Base-by-base conservation (phyloP, 2,329 filamentous ascomycete genomes). In the Metarhizium guizhouense region DNA sequence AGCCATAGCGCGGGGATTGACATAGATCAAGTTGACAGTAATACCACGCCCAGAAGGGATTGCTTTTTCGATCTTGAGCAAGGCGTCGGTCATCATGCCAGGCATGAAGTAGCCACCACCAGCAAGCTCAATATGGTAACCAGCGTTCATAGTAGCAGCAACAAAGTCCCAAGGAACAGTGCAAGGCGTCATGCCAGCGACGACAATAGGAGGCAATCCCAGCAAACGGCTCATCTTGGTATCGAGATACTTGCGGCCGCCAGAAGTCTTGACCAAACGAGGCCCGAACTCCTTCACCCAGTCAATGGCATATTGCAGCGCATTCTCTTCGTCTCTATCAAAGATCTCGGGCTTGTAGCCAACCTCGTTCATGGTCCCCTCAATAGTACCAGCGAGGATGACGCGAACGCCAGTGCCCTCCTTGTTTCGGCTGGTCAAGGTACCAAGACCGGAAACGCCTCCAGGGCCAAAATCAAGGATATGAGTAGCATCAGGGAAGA, bases 291-390 rank as follows among this genome's bases (percentile, higher is more conserved):
- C 92, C 73, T 95, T 95, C 56, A 99, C 91, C 95, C 95, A 99
- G 72, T 99, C 90, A 34, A 91, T 87, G 51, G 94, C 93, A 69
- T 91, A 97, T 71, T 92, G 94, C 66, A 99, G 87, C 5, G 94
- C 92, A 66, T 96, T 85, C 68, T 96, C 90, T 66, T 92, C 90
- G 68, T 99, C 94, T 56, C 94, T 88, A 69, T 99, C 93, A 65
- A 99, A 99, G 53, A 99, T 80, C 74, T 99, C 94, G 2, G 93
- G 88, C 80, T 99, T 99, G 79, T 96, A 99, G 55, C 94, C 94
- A 59, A 99, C 87, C 72, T 97, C 94, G 36, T 82, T 79, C 57
- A 95, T 87, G 20, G 91, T 91, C 53, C 93, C 93, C 65, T 93
- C 89, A 65, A 99, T 87, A n/a, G 90, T 83, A 60, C 95, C 94